Base-by-base conservation (phyloP, 192 early-diverging fungal genomes). In the Globomyces pollinis-pini region DNA sequence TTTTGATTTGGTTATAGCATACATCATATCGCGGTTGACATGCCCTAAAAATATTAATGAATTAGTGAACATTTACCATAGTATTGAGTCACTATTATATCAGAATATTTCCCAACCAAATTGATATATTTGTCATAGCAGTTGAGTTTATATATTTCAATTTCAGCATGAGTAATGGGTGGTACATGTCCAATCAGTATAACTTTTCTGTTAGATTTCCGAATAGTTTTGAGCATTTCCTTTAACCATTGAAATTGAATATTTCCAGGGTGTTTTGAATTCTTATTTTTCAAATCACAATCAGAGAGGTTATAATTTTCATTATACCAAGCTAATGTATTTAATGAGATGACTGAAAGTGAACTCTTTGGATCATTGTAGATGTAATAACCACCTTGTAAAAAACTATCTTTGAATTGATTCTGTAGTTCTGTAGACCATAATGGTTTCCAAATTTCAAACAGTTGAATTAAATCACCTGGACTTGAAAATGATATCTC, bases 121-220 rank as follows among this genome's bases (percentile, higher is more conserved):
- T 55, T 55, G 13, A 65, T 34, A 50, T 30, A 69, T 68, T 60
- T 69, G 18, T 63, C 44, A 42, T 63, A 66, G 47, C 75, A 78
- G 3, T 50, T 30, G 2, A 36, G 35, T 9, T 38, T 42, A 60
- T 64, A 78, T 31, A 67, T 42, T 23, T 53, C 47, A 2, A 42
- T 42, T 8, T 38, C 63, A 28, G 3, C 11, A 43, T 50, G 35
- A 30, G 57, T 57, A 11, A 61, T 33, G 3, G 77, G 77, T 11
- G 69, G 60, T 15, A 79, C 64, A 55, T 79, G 77, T 2, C 74
- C 73, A 39, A 69, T 59, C 26, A 79, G 12, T 35, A 79, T 60
- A 12, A 68, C 65, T 23, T 45, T 56, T 24, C 39, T 28, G 26
- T 44, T 50, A 11, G 2, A n/a, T 13, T 5, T 1, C 6, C 70